Base-by-base conservation (phyloP, 2,329 filamentous ascomycete species). In the Xylariaceae sp. region DNA sequence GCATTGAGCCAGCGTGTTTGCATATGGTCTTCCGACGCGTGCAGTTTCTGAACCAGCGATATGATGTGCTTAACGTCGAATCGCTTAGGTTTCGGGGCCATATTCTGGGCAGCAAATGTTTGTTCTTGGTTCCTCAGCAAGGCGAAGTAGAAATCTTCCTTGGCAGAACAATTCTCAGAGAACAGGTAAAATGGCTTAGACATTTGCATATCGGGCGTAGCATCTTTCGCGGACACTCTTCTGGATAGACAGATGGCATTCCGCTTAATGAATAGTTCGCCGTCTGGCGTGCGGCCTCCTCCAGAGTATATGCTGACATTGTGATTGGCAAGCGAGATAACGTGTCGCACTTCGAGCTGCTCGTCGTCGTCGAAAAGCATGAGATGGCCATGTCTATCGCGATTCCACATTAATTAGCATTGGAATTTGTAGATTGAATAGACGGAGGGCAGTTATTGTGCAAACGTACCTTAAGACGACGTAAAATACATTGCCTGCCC, bases 311-410 rank as follows among this genome's bases (percentile, higher is more conserved):
- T 83, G 64, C 86, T 88, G 54, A 97, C 81, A 58, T 86, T 81
- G 72, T 97, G 90, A 65, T 96, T 88, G 35, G 89, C 87, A 7
- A 99, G 80, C 0, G 91, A 96, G 54, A 99, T 89, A 52, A 99
- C 94, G 73, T 97, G 91, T 60, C 92, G 87, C 12, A 99, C 94
- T 72, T 99, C 94, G 63, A 96, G 80, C 71, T 97, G 91, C 63
- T 95, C 90, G 51, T 90, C 85, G 67, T 97, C 91, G 69, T 99
- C 94, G 71, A 96, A 99, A 7, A 99, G 83, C 89, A 99, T 96
- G 49, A 99, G 75, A 69, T 97, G 91, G 39, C 92, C 91, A 71
- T 96, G 91, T 68, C 91, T 91, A 57, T 47, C 41, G n/a, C 51
- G 12, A 63, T 56, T 62, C 52, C 29, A 32, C 11, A 4, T 19